These are phyloP conservation scores for Saccharomyces hybrid DNA, from an alignment of 1,139 yeast species.

Conservation along the genomic window DNA sequence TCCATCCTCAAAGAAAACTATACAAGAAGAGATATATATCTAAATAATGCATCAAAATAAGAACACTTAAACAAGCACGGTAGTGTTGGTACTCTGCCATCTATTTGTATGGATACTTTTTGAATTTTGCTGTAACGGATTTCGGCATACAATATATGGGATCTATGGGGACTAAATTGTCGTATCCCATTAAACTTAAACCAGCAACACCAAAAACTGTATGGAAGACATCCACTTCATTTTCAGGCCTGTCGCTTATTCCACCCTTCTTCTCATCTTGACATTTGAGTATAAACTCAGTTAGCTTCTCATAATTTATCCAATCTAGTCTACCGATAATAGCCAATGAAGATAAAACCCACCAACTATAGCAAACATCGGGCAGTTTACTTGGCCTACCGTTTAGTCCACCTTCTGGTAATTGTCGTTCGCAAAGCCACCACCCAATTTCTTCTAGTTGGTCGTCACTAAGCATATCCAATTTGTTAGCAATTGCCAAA, in stretches of 20 bases:
- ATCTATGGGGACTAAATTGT: conserved; percentile 53
- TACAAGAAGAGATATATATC: conserved; percentile 41
- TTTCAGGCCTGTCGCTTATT: conserved; percentile 83
- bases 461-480: conserved; percentile 38
- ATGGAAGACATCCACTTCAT: conserved; percentile 88
- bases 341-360: conserved; percentile 80
- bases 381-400: conserved; percentile 96
- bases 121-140: conserved; percentile 37
- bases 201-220: conserved; percentile 90
- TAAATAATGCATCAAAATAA: conserved; percentile 14
- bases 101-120: conserved; percentile 38
- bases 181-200: conserved; percentile 61
- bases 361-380: conserved; percentile 96
- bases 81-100: not conserved
- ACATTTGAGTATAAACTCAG: conserved; percentile 59
- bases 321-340: conserved; percentile 62
- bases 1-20: conserved; percentile 49
- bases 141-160: conserved; percentile 84
- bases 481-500: conserved; percentile 54
- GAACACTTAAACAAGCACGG: not conserved
- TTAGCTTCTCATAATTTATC: conserved; percentile 59
- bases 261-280: conserved; percentile 84
- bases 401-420: conserved; percentile 85
- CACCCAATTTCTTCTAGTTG: conserved; percentile 41
- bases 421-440: conserved; percentile 92